Evolutionary conservation across 805 yeast species (phyloP), one percentile per base, ranked within the genome.

Genomic region (Candida palmyrensis): DNA sequence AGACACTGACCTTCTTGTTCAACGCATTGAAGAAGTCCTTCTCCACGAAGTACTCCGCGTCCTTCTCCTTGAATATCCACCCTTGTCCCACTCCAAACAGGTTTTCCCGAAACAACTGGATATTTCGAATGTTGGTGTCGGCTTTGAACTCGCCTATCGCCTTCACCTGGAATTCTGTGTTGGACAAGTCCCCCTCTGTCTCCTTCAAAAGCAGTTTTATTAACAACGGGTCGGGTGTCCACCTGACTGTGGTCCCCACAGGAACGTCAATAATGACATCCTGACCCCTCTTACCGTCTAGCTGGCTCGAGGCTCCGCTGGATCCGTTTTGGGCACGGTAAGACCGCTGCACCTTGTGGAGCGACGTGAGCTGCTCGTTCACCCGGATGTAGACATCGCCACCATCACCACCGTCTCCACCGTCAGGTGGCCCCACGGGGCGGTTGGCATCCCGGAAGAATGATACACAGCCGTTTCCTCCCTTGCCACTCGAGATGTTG

Each of bases 371-470:
- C 15, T 83, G 84, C 31, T 75, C 75, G 2, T 80, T 78, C 3
- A 95, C 96, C 51, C 81, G 85, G 2, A 92, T 75, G 51, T 82
- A 90, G 2, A 92, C 72, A 33, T 80, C 71, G 2, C 98, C 98
- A 15, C 98, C 98, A 40, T 69, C 63, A 4, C 97, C 98, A 19
- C 98, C 98, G 59, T 92, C 97, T 7, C 98, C 98, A n/a, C 98
- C 98, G 56, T 89, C 95, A 0, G 98, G 95, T 0, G 98, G 97
- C 0, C 98, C 98, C 13, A 72, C 70, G 0, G 95, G 70, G 27
- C 85, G 61, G 25, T 88, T 85, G 3, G 95, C 84, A 44, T 87
- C 97, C 43, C 96, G 67, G 38, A 80, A 73, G 57, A 92, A 92
- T 0, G 97, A 82, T 0, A 87, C 81, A 20, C 75, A 68, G 5